Base-by-base conservation (phyloP, 192 early-diverging fungal species). In the Lunasporangiospora selenospora region DNA sequence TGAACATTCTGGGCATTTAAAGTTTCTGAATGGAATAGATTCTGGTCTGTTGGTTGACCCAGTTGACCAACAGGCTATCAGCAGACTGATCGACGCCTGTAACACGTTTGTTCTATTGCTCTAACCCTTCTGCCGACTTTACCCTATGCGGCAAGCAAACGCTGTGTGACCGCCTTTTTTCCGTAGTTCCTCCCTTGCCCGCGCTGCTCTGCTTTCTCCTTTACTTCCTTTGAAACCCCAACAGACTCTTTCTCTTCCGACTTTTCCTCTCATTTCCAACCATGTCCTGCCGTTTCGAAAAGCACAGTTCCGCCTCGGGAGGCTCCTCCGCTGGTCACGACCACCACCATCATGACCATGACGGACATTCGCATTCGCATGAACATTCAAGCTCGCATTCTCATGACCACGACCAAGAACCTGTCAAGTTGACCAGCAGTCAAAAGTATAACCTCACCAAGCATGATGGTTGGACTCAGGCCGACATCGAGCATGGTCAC, bases 401-500 rank as follows among this genome's bases (percentile, higher is more conserved):
- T 54, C 75, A 85, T 46, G 77, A 80, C 46, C 81, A 93, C n/a
- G 85, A 88, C 23, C 76, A 84, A 23, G 85, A 40, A 76, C 83
- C 67, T 83, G 81, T 85, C 67, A 79, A 63, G 41, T 31, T 73
- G 37, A 63, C 69, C 33, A 40, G 48, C 55, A 73, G 69, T 16
- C 71, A 75, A 52, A 73, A 63, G 21, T 73, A 73, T 37, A 58
- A 59, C 42, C 53, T 57, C 16, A 73, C 69, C 26, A 73, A 73
- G 37, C 48, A 63, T n/a, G 69, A 73, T 1, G 61, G 60, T 21
- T 73, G 69, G 69, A 73, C 69, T 2, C 69, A 73, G 53, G 41
- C 47, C 16, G 65, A 73, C 38, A 60, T 52, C 27, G 93, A 95
- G 19, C 94, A 96, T 63, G 94, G 94, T 4, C 94, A 98, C 76